These are phyloP conservation scores for Quercus lobata DNA, from an alignment of 331 rosid genomes.

Conservation along the genomic window DNA sequence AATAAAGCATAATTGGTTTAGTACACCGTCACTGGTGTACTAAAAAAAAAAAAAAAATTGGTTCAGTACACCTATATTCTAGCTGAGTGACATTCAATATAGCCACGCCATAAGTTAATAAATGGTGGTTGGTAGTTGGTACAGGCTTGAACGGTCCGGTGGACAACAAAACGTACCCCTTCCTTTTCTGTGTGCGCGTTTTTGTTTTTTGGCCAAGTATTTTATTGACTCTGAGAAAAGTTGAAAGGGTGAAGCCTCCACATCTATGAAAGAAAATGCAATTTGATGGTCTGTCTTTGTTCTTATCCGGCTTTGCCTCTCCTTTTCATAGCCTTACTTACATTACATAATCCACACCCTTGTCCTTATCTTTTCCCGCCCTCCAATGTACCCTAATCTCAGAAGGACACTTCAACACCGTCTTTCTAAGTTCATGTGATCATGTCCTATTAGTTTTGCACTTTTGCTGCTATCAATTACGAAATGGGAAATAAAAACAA, in stretches of 20 bases:
- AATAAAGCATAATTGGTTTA: no score
- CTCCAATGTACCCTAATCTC: slow-evolving; percentile 1
- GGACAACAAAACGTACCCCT: neutral
- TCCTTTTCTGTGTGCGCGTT: neutral
- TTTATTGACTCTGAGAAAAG: neutral
- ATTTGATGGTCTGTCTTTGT: slow-evolving; percentile 20
- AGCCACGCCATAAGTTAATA: no score
- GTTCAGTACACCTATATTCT: no score
- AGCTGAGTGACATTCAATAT: no score
- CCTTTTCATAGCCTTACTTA: neutral
- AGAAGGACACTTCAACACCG: neutral
- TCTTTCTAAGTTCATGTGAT: neutral
- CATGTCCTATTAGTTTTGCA: neutral
- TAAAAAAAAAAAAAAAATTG: no score
- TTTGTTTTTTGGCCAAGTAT: neutral
- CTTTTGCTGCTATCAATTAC: neutral
- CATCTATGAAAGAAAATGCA: neutral
- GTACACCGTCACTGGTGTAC: no score
- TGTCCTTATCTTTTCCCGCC: slow-evolving; percentile 10
- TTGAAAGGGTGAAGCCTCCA: slow-evolving; percentile 13
- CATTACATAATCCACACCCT: neutral
- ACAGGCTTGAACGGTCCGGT: neutral
- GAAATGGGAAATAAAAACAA: neutral
- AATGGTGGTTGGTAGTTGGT: no score
- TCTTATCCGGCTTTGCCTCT: slow-evolving; percentile 30